These are phyloP conservation scores for Penicillium longicatenatum DNA, from an alignment of 495 filamentous ascomycete species.

Conservation along the genomic window DNA sequence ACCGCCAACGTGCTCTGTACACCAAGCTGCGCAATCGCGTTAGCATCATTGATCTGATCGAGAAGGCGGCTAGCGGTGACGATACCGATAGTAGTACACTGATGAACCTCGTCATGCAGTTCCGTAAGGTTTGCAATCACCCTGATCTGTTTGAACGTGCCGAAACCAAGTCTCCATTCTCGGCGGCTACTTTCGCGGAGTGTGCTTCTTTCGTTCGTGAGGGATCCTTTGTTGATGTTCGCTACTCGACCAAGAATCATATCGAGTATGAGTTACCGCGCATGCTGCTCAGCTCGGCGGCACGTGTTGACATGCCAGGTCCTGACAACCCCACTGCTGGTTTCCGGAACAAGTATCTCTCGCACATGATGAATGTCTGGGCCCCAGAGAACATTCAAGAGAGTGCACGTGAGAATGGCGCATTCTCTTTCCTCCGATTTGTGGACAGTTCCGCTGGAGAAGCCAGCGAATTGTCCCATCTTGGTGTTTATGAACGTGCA, in stretches of 20 bases:
- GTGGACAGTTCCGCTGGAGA: slow-evolving; percentile 76
- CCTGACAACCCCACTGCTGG: slow-evolving; percentile 73
- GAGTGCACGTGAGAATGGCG: slow-evolving; percentile 53
- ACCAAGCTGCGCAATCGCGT: slow-evolving; percentile 90
- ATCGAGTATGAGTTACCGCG: slow-evolving; percentile 84
- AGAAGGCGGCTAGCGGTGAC: slow-evolving; percentile 93
- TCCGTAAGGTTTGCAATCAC: slow-evolving; percentile 99
- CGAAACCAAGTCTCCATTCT: slow-evolving; percentile 85
- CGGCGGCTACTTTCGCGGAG: slow-evolving; percentile 82
- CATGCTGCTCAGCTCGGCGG: slow-evolving; percentile 73
- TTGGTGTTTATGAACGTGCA: slow-evolving; percentile 66
- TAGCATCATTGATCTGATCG: slow-evolving; percentile 97
- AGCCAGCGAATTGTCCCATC: slow-evolving; percentile 63
- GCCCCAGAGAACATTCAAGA: slow-evolving; percentile 74
- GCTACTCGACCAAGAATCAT: slow-evolving; percentile 82
- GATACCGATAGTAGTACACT: slow-evolving; percentile 92
- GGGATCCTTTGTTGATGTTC: slow-evolving; percentile 74
- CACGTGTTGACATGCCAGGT: slow-evolving; percentile 75
- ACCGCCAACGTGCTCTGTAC: slow-evolving; percentile 95
- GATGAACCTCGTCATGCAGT: slow-evolving; percentile 99
- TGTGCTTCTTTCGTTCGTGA: slow-evolving; percentile 93
- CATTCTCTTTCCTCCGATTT: slow-evolving; percentile 92
- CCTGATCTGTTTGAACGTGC: slow-evolving; percentile 96
- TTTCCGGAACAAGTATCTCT: slow-evolving; percentile 71
- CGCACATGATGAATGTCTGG: slow-evolving; percentile 87